Conservation (phyloP, 768 basidiomycete species). For the Naganishia randhawae region DNA sequence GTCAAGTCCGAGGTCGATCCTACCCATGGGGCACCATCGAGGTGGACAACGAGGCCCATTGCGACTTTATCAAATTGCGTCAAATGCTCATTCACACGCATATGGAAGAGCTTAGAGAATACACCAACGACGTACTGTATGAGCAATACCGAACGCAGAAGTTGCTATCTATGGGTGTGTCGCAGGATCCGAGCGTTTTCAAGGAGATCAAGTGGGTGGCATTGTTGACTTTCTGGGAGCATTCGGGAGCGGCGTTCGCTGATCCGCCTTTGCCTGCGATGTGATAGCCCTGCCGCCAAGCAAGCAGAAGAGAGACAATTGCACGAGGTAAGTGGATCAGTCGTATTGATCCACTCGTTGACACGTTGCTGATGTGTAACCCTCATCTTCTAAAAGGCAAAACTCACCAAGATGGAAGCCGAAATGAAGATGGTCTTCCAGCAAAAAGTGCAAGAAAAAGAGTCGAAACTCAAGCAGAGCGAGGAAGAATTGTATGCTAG, state of each 20-base stretch:
- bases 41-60: constrained; percentile 98
- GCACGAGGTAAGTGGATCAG: constrained; percentile 61
- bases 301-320: constrained; percentile 92
- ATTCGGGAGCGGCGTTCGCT: background rate
- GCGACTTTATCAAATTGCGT: constrained; percentile 98
- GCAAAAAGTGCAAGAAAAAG: constrained; percentile 99
- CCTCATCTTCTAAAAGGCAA: constrained; percentile 55
- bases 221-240: no score
- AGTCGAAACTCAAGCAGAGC: constrained; percentile 95
- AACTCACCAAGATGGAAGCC: constrained; percentile 77
- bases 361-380: background rate
- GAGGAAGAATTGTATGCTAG: constrained; percentile 98
- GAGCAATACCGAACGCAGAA: constrained; percentile 99
- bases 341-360: background rate
- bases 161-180: constrained; percentile 92
- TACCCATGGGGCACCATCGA: constrained; percentile 99
- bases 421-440: constrained; percentile 99
- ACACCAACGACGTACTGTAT: constrained; percentile 91
- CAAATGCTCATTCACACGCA: constrained; percentile 99
- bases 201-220: constrained; percentile 91
- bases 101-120: constrained; percentile 98
- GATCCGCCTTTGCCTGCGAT: background rate
- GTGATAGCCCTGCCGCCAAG: constrained; percentile 82
- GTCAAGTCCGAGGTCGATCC: constrained; percentile 84
- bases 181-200: constrained; percentile 96